These are phyloP conservation scores for Polyporus tsugae DNA, from an alignment of 1,284 basidiomycete genomes.

Conservation along the genomic window DNA sequence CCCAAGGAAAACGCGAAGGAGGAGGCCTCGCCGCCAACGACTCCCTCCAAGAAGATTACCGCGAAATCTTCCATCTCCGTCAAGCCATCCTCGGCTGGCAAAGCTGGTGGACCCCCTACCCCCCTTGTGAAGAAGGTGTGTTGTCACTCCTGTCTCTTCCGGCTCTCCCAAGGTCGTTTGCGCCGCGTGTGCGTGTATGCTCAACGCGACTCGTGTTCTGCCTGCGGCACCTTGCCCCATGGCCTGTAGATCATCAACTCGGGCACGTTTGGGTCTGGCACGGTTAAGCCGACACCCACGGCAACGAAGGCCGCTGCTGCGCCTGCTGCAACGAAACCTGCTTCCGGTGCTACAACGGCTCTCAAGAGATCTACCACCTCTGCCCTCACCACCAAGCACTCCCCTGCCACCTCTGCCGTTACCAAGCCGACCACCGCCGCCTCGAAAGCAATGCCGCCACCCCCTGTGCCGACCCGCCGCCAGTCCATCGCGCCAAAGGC, in stretches of 20 bases:
- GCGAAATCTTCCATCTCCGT: slow-evolving; percentile 42
- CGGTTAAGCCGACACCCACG: slow-evolving; percentile 57
- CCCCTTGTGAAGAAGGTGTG: slow-evolving; percentile 73
- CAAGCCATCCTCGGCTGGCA: slow-evolving; percentile 53
- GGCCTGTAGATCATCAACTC: slow-evolving; percentile 65
- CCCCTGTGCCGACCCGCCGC: slow-evolving; percentile 37
- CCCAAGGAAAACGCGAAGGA: slow-evolving; percentile 31
- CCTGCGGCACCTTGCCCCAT: slow-evolving; percentile 9
- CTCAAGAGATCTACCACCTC: slow-evolving; percentile 59
- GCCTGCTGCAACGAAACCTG: slow-evolving; percentile 42
- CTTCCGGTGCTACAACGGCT: slow-evolving; percentile 47
- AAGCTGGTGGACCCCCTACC: slow-evolving; percentile 50
- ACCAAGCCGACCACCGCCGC: slow-evolving; percentile 49
- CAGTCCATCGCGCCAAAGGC: slow-evolving; percentile 46
- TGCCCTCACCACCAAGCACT: slow-evolving; percentile 50
- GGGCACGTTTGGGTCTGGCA: slow-evolving; percentile 70
- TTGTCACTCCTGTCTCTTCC: slow-evolving; percentile 25
- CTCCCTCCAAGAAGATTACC: slow-evolving; percentile 39
- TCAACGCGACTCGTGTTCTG: slow-evolving; percentile 18
- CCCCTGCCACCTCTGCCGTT: slow-evolving; percentile 40
- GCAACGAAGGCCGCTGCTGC: slow-evolving; percentile 50
- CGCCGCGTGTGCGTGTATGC: slow-evolving; percentile 13
- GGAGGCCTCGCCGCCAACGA: slow-evolving; percentile 27
- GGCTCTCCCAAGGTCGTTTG: background rate
- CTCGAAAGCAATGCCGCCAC: slow-evolving; percentile 33